phyloP scores from a whole-genome alignment of 1,284 basidiomycete species.

The Boletus semigastroideus region DNA sequence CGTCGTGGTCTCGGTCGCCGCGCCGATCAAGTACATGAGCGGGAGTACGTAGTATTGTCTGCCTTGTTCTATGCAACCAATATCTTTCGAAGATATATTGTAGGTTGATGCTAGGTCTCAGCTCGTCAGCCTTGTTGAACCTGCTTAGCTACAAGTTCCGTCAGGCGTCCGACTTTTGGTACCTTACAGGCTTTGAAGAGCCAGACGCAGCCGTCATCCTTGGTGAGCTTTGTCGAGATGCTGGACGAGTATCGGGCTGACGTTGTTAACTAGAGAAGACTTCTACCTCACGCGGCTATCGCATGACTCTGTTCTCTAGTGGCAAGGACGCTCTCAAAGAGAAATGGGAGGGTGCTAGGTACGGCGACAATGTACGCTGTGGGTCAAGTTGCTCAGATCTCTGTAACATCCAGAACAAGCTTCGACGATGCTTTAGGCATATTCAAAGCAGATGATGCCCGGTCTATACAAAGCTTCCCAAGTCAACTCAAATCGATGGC shows the following conservation, averaged over 20 bases:
- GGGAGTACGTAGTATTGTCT: slow-evolving; percentile 58
- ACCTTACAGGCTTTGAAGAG: slow-evolving; percentile 94
- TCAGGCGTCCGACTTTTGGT: slow-evolving; percentile 92
- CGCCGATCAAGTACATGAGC: slow-evolving; percentile 85
- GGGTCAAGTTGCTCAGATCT: slow-evolving; percentile 1
- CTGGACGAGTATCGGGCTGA: not conserved
- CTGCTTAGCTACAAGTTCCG: slow-evolving; percentile 86
- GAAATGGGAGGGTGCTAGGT: slow-evolving; percentile 91
- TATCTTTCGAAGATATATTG: slow-evolving; percentile 43
- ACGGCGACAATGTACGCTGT: not conserved
- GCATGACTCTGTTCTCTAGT: slow-evolving; percentile 86
- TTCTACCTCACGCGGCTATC: slow-evolving; percentile 74
- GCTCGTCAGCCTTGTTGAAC: slow-evolving; percentile 9
- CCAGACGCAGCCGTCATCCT: slow-evolving; percentile 87
- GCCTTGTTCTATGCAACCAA: slow-evolving; percentile 10
- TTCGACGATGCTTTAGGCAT: slow-evolving; percentile 58
- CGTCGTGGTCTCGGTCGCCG: slow-evolving; percentile 79
- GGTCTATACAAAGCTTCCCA: slow-evolving; percentile 54
- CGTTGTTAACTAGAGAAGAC: slow-evolving; percentile 49
- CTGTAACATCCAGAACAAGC: slow-evolving; percentile 45
- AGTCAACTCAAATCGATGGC: slow-evolving; percentile 49
- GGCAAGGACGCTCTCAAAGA: slow-evolving; percentile 79
- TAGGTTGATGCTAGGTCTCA: slow-evolving; percentile 30
- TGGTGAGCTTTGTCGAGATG: slow-evolving; percentile 43
- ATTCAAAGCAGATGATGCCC: slow-evolving; percentile 78